Evolutionary conservation across 2,329 filamentous ascomycete species (phyloP), one percentile per base, ranked within the genome.

Genomic region (Xylariaceae sp.): DNA sequence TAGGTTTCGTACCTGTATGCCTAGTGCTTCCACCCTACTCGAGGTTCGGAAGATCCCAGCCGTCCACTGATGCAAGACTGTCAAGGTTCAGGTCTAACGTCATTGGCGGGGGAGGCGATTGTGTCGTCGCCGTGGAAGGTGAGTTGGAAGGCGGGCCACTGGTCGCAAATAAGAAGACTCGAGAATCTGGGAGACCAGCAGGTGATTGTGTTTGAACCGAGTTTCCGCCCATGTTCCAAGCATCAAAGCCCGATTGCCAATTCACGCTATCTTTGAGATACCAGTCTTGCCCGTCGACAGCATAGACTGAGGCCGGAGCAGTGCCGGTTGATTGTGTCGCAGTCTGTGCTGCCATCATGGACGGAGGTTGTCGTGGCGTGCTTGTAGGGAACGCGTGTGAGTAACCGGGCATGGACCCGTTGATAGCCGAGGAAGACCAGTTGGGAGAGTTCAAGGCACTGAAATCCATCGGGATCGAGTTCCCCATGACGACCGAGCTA

Each of bases 181-280:
- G 61, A n/a, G 57, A 54, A 22, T 64, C 61, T 10, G 55, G 60
- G 47, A 68, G 57, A 27, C 55, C 62, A 42, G 60, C 55, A 6
- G 56, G 42, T n/a, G 54, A 37, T 12, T 48, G 47, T 36, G 53
- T 46, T 17, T 49, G 8, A 8, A 29, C 47, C n/a, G n/a, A n/a
- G n/a, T n/a, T n/a, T 33, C 49, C 55, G 11, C 64, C 60, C 43
- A 72, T 60, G 25, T 69, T 72, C 77, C 77, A 81, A 3, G 68
- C 63, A 44, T 78, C 71, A 55, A 80, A 81, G 48, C 77, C 73
- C 44, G 79, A 75, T 47, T 80, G 76, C 76, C 77, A 80, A 48
- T 70, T 75, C 21, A 74, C 76, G 16, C 77, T 72, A 48, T 81
- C 78, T 42, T 71, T 78, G 17, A 81, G 60, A 53, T 79, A 77